A percentile compares a stretch with the other conserved stretches of the same genome.
phyloP scores from a whole-genome alignment of 768 basidiomycete species.

The Amanita brunnescens region DNA sequence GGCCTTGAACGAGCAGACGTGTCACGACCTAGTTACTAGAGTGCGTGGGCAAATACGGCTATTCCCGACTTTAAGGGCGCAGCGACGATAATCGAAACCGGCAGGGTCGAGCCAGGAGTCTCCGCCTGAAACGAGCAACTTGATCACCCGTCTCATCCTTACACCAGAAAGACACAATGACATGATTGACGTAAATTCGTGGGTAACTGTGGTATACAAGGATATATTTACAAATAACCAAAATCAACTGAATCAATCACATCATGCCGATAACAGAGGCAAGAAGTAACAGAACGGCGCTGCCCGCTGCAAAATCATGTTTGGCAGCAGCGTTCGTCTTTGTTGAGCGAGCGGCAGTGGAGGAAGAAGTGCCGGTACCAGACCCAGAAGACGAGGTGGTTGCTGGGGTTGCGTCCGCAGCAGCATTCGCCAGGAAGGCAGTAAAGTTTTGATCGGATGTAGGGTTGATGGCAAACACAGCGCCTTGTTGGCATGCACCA shows the following conservation, averaged over 20 bases:
- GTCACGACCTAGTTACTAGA: no score
- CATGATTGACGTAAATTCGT: no score
- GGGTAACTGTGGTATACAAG: no score
- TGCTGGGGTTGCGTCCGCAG: conserved; percentile 14
- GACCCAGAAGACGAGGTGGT: conserved; percentile 12
- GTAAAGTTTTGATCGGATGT: conserved; percentile 23
- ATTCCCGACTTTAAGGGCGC: no score
- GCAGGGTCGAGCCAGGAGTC: no score
- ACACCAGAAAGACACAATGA: no score
- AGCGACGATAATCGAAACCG: no score
- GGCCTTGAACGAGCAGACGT: conserved; percentile 26
- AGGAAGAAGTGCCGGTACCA: conserved; percentile 4
- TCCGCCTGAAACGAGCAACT: no score
- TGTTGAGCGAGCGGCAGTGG: background rate
- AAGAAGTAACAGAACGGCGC: background rate
- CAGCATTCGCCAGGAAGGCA: conserved; percentile 29
- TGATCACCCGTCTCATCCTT: no score
- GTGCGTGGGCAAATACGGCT: no score
- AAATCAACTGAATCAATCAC: no score
- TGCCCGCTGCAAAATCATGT: background rate
- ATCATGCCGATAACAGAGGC: background rate
- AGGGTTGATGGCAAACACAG: conserved; percentile 30
- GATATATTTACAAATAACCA: no score
- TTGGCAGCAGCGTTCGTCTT: conserved; percentile 1
- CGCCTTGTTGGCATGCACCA: conserved; percentile 28